A percentile compares a stretch with the other conserved stretches of the same genome.
Evolutionary conservation across 2,329 filamentous ascomycete genomes (phyloP).

Genomic region (Clonostachys sp.): DNA sequence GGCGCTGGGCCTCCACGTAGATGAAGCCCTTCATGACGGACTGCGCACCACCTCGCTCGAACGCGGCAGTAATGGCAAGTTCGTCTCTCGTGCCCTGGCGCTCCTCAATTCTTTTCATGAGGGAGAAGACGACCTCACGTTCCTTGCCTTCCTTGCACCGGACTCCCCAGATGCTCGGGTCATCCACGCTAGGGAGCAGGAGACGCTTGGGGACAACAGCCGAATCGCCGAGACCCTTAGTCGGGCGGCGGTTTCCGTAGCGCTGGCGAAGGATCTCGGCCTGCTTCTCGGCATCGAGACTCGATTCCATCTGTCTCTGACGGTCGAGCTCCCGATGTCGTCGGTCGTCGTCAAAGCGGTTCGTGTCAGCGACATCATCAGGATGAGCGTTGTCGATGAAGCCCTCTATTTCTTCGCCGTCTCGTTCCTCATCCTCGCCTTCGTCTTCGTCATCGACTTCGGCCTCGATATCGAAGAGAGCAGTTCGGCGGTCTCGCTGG

Average conservation of each 20-base stretch:
- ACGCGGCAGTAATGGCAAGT: slow-evolving; percentile 81
- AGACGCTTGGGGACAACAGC: slow-evolving; percentile 79
- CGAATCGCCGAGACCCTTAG: slow-evolving; percentile 61
- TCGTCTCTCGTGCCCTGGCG: slow-evolving; percentile 73
- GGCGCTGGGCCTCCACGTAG: slow-evolving; percentile 86
- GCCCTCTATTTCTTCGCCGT: slow-evolving; percentile 75
- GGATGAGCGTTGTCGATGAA: slow-evolving; percentile 88
- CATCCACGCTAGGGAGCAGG: slow-evolving; percentile 86
- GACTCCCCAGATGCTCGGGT: slow-evolving; percentile 93
- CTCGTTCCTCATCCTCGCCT: slow-evolving; percentile 83
- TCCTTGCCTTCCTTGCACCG: slow-evolving; percentile 95
- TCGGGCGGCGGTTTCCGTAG: slow-evolving; percentile 74
- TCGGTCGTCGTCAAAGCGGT: slow-evolving; percentile 81
- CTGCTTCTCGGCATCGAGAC: slow-evolving; percentile 90
- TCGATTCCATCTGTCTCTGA: slow-evolving; percentile 79
- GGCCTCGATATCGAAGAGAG: slow-evolving; percentile 96
- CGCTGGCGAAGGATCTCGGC: slow-evolving; percentile 82
- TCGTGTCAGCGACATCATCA: slow-evolving; percentile 79
- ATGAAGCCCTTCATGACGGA: slow-evolving; percentile 88
- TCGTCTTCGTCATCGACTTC: slow-evolving; percentile 96
- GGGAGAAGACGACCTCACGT: slow-evolving; percentile 79
- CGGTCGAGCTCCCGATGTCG: slow-evolving; percentile 92
- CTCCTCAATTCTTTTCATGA: slow-evolving; percentile 87
- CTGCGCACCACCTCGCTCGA: slow-evolving; percentile 77
- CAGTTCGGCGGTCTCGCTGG: slow-evolving; percentile 68